A percentile compares a stretch with the other conserved stretches of the same genome.
Evolutionary conservation across 495 filamentous ascomycete genomes (phyloP).

Genomic region (Achaetomiella virescens): DNA sequence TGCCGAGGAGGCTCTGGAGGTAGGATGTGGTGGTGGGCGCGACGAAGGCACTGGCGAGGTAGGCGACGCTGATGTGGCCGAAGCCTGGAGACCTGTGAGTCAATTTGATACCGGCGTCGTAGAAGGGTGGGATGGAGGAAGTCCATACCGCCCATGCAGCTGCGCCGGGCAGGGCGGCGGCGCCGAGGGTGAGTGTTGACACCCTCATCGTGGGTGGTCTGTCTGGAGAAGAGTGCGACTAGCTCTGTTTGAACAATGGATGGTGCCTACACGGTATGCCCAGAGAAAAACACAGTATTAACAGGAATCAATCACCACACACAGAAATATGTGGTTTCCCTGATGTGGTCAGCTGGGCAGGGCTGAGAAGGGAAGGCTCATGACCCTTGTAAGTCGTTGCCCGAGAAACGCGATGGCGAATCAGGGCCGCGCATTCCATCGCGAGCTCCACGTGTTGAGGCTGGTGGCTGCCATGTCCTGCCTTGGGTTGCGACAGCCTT

Average conservation of each 20-base stretch:
- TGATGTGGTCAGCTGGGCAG: no score
- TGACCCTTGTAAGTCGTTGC: no score
- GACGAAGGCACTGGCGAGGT: slow-evolving; percentile 44
- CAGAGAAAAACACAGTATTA: no score
- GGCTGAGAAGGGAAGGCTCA: no score
- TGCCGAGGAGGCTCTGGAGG: slow-evolving; percentile 39
- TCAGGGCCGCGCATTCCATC: no score
- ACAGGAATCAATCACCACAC: no score
- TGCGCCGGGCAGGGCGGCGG: slow-evolving; percentile 14
- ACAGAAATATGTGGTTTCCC: no score
- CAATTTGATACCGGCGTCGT: background rate
- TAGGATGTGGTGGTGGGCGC: slow-evolving; percentile 33
- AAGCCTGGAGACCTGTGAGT: slow-evolving; percentile 31
- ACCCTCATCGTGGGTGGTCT: slow-evolving; percentile 18
- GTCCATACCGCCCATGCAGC: slow-evolving; percentile 28
- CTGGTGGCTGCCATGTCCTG: no score
- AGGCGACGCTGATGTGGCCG: slow-evolving; percentile 57
- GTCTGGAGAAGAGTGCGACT: background rate
- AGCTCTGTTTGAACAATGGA: background rate
- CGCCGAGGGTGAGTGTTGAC: slow-evolving; percentile 17
- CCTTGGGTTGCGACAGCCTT: no score
- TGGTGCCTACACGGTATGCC: no score
- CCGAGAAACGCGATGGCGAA: no score
- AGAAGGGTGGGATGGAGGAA: background rate
- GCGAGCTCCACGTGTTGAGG: no score